Conservation (phyloP, 169 alveolate genomes). For the Plasmodium vivax region DNA sequence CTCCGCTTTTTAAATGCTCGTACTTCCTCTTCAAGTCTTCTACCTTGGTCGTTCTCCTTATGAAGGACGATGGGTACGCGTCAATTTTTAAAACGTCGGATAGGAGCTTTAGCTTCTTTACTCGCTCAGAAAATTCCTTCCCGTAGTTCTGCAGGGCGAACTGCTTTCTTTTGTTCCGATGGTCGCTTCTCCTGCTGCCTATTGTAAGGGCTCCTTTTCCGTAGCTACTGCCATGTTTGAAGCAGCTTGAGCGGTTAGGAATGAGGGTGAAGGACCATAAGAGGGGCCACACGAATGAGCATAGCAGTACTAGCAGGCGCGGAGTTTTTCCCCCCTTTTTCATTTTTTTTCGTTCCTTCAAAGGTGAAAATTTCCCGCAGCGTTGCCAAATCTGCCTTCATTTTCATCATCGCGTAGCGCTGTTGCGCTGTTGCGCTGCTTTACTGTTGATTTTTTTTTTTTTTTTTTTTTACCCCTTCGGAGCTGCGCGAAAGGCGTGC, state of each 20-base stretch:
- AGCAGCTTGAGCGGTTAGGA: background rate
- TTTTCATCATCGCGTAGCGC: background rate
- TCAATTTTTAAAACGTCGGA: constrained; percentile 45
- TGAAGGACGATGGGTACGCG: constrained; percentile 60
- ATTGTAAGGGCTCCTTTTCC: background rate
- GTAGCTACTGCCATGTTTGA: constrained; percentile 1
- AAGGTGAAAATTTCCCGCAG: background rate
- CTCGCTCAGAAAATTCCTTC: constrained; percentile 66
- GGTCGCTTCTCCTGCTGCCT: background rate
- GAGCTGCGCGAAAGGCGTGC: background rate
- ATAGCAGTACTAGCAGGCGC: background rate
- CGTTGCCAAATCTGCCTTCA: background rate
- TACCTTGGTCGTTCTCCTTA: constrained; percentile 52
- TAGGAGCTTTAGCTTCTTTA: constrained; percentile 40
- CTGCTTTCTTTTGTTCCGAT: background rate
- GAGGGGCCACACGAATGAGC: background rate
- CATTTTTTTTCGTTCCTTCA: constrained; percentile 4
- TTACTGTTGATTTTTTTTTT: background rate
- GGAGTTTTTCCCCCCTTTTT: background rate
- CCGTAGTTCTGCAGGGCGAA: constrained; percentile 35
- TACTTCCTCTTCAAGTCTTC: constrained; percentile 45
- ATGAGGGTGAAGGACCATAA: background rate
- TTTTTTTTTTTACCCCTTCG: background rate
- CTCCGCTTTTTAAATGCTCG: constrained; percentile 53
- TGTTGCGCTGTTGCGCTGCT: background rate